Evolutionary conservation across 352 stramenopile genomes (phyloP).

Genomic region (Elongisporangium undulatum): DNA sequence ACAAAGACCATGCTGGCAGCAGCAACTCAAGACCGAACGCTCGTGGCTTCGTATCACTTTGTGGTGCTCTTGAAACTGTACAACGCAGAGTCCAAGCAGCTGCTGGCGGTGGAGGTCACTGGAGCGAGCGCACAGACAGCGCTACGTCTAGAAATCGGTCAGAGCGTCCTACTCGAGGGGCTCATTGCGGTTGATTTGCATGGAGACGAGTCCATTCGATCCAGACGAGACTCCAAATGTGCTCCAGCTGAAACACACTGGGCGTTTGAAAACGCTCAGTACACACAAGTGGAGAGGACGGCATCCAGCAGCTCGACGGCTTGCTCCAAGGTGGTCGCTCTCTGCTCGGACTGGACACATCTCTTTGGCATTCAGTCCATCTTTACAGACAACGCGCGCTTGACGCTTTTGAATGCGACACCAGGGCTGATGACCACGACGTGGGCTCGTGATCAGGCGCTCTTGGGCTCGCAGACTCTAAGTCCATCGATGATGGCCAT

Average conservation of each 20-base stretch:
- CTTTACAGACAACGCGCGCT: slow-evolving; percentile 29
- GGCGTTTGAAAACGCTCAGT: slow-evolving; percentile 30
- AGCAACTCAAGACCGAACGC: slow-evolving; percentile 28
- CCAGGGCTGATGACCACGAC: slow-evolving; percentile 33
- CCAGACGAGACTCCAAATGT: neutral
- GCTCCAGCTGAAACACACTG: slow-evolving; percentile 12
- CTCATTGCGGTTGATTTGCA: slow-evolving; percentile 45
- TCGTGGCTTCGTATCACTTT: slow-evolving; percentile 62
- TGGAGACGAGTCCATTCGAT: slow-evolving; percentile 13
- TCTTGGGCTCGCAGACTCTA: slow-evolving; percentile 1
- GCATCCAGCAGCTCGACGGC: slow-evolving; percentile 3
- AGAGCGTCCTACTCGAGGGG: slow-evolving; percentile 49
- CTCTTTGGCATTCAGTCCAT: slow-evolving; percentile 63
- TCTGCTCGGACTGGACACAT: slow-evolving; percentile 63
- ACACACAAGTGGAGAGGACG: slow-evolving; percentile 7
- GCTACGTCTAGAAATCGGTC: slow-evolving; percentile 34
- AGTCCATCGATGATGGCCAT: too few relatives aligned
- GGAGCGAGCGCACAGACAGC: slow-evolving; percentile 38
- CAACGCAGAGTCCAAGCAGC: slow-evolving; percentile 27
- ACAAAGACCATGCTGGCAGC: slow-evolving; percentile 6
- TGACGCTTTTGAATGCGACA: slow-evolving; percentile 44
- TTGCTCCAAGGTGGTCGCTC: slow-evolving; percentile 23
- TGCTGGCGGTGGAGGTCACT: slow-evolving; percentile 46
- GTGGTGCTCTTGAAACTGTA: slow-evolving; percentile 63
- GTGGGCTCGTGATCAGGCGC: slow-evolving; percentile 5